phyloP scores from a whole-genome alignment of 805 yeast species.

The Saccharomyces jurei region DNA sequence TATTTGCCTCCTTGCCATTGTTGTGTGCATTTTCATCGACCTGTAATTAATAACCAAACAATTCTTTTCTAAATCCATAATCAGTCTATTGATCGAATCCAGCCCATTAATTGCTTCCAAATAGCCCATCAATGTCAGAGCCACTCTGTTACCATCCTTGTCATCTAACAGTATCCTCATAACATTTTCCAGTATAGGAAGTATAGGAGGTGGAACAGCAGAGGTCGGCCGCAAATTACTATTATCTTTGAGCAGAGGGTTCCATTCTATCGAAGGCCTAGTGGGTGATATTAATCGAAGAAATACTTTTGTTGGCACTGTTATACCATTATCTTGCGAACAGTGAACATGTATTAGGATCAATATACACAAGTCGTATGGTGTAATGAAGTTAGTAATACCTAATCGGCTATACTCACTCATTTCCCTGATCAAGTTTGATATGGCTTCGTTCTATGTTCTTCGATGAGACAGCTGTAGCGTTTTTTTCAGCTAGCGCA shows the following conservation, averaged over 20 bases:
- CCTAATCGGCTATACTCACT: neutral
- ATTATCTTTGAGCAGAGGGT: slow-evolving; percentile 14
- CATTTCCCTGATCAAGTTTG: neutral
- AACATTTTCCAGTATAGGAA: slow-evolving; percentile 13
- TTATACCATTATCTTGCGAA: slow-evolving; percentile 3
- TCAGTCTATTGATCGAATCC: slow-evolving; percentile 8
- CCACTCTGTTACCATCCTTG: slow-evolving; percentile 5
- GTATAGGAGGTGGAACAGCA: slow-evolving; percentile 11
- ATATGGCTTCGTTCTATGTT: neutral
- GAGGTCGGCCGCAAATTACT: neutral
- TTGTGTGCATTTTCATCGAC: neutral
- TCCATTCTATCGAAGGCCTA: slow-evolving; percentile 9
- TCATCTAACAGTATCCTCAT: slow-evolving; percentile 4
- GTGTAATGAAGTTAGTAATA: slow-evolving; percentile 12
- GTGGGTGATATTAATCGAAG: slow-evolving; percentile 17
- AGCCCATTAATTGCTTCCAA: slow-evolving; percentile 9
- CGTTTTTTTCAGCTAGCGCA: neutral
- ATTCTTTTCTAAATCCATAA: slow-evolving; percentile 6
- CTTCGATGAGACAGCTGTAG: neutral
- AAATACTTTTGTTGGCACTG: slow-evolving; percentile 9
- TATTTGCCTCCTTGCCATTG: neutral
- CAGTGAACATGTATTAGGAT: slow-evolving; percentile 17
- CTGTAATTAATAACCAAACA: slow-evolving; percentile 10
- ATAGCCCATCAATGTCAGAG: slow-evolving; percentile 4
- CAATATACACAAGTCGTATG: slow-evolving; percentile 22